phyloP scores from a whole-genome alignment of 768 basidiomycete genomes.

The Phlebiopsis gigantea region DNA sequence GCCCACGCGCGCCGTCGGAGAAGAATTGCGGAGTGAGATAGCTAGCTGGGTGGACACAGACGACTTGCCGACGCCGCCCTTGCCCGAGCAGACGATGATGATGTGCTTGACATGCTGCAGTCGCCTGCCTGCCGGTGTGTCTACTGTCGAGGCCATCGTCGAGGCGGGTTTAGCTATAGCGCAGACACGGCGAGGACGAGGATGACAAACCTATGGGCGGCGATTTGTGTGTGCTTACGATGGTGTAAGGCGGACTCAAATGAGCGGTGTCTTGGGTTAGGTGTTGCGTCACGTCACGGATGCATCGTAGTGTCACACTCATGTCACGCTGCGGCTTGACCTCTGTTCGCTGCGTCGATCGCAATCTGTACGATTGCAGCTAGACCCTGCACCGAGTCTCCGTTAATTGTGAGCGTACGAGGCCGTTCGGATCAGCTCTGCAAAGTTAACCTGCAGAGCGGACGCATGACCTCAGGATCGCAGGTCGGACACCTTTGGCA shows the following conservation, averaged over 20 bases:
- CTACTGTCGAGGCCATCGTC: conserved; percentile 25
- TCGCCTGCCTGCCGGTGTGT: conserved; percentile 65
- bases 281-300: conserved; percentile 1
- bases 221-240: conserved; percentile 3
- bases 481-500: no score
- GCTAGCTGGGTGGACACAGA: conserved; percentile 91
- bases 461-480: no score
- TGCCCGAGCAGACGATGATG: conserved; percentile 91
- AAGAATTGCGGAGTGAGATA: conserved; percentile 70
- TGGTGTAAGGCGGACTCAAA: conserved; percentile 1
- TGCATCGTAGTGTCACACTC: not conserved
- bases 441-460: no score
- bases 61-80: conserved; percentile 99
- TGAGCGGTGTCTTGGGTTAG: not conserved
- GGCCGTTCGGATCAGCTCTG: no score
- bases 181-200: not conserved
- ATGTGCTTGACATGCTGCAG: conserved; percentile 74
- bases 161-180: conserved; percentile 1
- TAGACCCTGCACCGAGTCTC: no score
- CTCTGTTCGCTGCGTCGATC: no score
- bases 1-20: conserved; percentile 69
- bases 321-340: not conserved
- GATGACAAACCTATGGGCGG: conserved; percentile 8
- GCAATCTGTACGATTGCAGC: no score
- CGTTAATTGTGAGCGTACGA: no score